Evolutionary conservation across 306 rosid genomes (phyloP).

Genomic region (Vigna reflexopilosa): DNA sequence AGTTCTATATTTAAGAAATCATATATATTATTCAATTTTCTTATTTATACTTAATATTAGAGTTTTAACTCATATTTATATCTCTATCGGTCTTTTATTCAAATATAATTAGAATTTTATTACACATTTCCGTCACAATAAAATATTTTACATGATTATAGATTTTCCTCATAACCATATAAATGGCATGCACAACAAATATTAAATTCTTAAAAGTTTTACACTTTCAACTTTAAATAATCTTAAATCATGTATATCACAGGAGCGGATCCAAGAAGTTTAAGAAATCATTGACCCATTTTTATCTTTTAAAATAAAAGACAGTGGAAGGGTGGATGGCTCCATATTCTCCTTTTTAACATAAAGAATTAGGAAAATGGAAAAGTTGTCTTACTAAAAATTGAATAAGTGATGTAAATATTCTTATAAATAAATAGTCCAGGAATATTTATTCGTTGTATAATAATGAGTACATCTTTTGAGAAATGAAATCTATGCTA

Average conservation of each 20-base stretch:
- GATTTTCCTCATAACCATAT: background rate
- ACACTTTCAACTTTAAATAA: background rate
- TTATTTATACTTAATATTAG: too few species aligned
- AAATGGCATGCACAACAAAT: conserved; percentile 9
- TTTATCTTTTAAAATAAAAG: background rate
- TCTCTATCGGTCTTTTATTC: too few species aligned
- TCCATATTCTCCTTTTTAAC: background rate
- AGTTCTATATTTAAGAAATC: too few species aligned
- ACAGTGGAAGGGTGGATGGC: background rate
- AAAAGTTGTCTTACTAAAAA: background rate
- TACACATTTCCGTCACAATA: too few species aligned
- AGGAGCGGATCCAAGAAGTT: background rate
- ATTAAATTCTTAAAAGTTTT: background rate
- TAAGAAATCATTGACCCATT: background rate
- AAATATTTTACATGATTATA: background rate
- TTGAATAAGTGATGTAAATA: too few species aligned
- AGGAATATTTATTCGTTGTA: too few species aligned
- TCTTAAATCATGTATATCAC: background rate
- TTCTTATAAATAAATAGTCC: too few species aligned
- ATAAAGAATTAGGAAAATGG: background rate
- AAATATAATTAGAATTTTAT: too few species aligned
- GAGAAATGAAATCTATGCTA: background rate
- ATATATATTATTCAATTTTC: too few species aligned
- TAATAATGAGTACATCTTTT: background rate
- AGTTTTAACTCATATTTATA: too few species aligned